phyloP scores from a whole-genome alignment of 257 asterid species.

The Handroanthus guayacan region DNA sequence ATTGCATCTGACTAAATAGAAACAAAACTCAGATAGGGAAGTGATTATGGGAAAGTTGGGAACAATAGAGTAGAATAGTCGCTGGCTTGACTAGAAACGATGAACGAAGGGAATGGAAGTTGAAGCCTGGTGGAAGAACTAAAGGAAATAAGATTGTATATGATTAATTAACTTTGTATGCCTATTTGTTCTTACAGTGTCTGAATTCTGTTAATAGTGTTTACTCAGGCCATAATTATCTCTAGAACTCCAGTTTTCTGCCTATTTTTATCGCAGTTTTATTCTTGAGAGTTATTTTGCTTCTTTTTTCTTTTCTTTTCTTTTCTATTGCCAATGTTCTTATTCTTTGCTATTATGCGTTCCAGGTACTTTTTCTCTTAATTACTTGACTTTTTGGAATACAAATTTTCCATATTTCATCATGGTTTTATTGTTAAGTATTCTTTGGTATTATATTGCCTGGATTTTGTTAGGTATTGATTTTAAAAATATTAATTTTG shows the following conservation, averaged over 20 bases:
- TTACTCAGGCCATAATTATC: background rate
- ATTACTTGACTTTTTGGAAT: background rate
- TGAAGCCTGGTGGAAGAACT: constrained; percentile 2
- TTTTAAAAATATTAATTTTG: background rate
- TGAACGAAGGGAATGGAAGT: background rate
- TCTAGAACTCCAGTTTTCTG: constrained; percentile 5
- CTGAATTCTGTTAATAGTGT: background rate
- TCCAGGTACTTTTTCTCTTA: background rate
- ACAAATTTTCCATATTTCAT: constrained; percentile 15
- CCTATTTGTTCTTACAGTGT: background rate
- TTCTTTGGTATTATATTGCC: constrained; percentile 8
- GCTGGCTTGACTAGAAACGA: background rate
- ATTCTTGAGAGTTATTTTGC: constrained; percentile 2
- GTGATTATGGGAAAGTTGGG: background rate
- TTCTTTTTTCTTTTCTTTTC: no score
- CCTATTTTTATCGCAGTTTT: background rate
- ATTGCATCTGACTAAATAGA: background rate
- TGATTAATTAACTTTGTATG: background rate
- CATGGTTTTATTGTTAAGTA: background rate
- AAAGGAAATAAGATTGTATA: background rate
- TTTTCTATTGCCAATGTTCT: background rate
- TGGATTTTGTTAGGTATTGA: background rate
- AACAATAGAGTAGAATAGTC: constrained; percentile 1
- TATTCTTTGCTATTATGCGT: constrained; percentile 1
- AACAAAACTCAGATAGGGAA: background rate